Conservation (phyloP, 257 asterid genomes). For the Penstemon newberryi region DNA sequence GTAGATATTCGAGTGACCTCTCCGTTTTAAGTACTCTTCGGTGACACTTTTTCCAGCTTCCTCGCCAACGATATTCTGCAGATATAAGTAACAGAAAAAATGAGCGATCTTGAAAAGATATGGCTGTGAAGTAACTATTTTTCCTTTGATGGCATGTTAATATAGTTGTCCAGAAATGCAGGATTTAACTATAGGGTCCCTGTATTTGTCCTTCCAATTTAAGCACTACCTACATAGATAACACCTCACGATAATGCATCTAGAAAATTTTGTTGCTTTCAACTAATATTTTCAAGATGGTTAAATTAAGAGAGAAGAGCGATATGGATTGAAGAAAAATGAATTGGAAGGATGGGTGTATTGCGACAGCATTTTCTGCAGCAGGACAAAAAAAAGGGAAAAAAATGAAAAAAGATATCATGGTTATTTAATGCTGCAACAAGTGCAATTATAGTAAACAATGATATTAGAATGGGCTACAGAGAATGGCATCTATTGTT, state of each 20-base stretch:
- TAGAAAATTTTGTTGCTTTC: too few species aligned
- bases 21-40: slow-evolving; percentile 70
- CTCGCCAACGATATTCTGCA: slow-evolving; percentile 85
- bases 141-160: neutral
- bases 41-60: slow-evolving; percentile 71
- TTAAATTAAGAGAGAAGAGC: neutral
- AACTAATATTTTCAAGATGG: too few species aligned
- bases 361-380: neutral
- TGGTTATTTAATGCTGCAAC: too few species aligned
- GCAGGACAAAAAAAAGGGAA: neutral
- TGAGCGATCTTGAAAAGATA: slow-evolving; percentile 14
- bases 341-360: neutral
- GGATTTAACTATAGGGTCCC: slow-evolving; percentile 10
- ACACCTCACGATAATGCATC: too few species aligned
- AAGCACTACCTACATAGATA: neutral
- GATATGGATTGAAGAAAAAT: slow-evolving; percentile 8
- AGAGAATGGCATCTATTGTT: neutral
- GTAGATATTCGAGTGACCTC: slow-evolving; percentile 59
- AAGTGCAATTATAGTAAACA: too few species aligned
- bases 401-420: too few species aligned
- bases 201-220: neutral
- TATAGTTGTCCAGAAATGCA: neutral
- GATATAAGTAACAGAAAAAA: neutral
- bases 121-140: neutral
- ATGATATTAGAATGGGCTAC: neutral